Conservation (phyloP, 2,329 filamentous ascomycete species). For the Ophiocordyceps camponoti-rufipedis region DNA sequence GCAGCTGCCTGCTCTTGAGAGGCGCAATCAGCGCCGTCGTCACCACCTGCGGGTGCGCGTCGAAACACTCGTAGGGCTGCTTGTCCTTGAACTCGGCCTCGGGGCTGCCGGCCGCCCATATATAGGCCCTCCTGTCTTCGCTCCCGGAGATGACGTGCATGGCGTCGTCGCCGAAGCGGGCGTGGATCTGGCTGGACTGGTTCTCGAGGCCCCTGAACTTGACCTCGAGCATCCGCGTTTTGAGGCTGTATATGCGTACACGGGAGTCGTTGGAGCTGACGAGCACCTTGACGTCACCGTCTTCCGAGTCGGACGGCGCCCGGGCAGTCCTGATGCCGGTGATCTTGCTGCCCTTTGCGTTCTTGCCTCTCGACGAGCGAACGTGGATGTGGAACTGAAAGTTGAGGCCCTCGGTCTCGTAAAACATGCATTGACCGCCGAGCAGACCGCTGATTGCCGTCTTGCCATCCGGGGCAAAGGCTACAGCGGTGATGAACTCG, state of each 20-base stretch:
- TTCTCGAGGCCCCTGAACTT: slow-evolving; percentile 92
- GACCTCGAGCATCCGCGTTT: slow-evolving; percentile 66
- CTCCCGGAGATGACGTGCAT: slow-evolving; percentile 81
- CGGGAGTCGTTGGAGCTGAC: slow-evolving; percentile 93
- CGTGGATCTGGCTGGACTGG: slow-evolving; percentile 74
- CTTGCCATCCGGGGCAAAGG: slow-evolving; percentile 84
- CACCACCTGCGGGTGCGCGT: slow-evolving; percentile 75
- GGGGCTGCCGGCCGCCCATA: slow-evolving; percentile 46
- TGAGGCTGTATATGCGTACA: slow-evolving; percentile 73
- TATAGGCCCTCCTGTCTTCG: slow-evolving; percentile 76
- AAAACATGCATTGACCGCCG: slow-evolving; percentile 73
- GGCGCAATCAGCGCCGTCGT: slow-evolving; percentile 83
- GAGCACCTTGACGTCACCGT: slow-evolving; percentile 61
- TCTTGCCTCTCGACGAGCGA: slow-evolving; percentile 79
- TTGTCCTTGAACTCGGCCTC: slow-evolving; percentile 59
- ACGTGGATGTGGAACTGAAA: slow-evolving; percentile 76
- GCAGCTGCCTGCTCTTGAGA: slow-evolving; percentile 53
- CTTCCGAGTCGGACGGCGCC: slow-evolving; percentile 25
- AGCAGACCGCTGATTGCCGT: slow-evolving; percentile 77
- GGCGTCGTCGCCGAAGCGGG: slow-evolving; percentile 73
- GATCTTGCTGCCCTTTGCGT: slow-evolving; percentile 93
- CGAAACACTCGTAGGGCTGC: slow-evolving; percentile 71
- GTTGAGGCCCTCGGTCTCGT: slow-evolving; percentile 80
- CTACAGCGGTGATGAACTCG: slow-evolving; percentile 85
- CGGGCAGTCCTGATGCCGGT: slow-evolving; percentile 72